Conservation (phyloP, 768 basidiomycete genomes). For the Tephrocybe sp. region DNA sequence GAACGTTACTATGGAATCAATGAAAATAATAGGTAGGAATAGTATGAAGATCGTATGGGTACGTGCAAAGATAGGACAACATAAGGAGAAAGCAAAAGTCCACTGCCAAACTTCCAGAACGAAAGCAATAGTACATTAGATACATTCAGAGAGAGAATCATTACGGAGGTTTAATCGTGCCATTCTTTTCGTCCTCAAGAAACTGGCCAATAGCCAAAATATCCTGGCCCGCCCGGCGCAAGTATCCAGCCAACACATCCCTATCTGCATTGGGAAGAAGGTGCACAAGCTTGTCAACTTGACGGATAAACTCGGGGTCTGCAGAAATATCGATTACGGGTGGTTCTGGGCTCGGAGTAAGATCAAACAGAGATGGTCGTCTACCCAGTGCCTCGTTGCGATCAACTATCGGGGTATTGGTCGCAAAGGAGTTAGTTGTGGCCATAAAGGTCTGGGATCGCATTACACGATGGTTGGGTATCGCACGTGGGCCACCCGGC, state of each 20-base stretch:
- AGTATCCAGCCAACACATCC: constrained; percentile 63
- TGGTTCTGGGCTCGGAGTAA: constrained; percentile 22
- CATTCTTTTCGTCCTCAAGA: constrained; percentile 81
- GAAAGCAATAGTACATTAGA: not conserved
- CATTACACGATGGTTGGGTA: constrained; percentile 50
- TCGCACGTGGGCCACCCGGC: constrained; percentile 74
- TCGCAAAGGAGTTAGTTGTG: constrained; percentile 27
- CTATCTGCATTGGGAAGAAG: constrained; percentile 74
- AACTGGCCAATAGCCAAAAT: constrained; percentile 86
- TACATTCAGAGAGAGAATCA: constrained; percentile 19
- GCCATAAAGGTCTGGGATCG: constrained; percentile 67
- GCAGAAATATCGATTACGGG: constrained; percentile 31
- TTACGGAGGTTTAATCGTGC: constrained; percentile 37
- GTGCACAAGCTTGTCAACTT: constrained; percentile 69
- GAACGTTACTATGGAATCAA: not conserved
- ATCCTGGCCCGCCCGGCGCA: constrained; percentile 73
- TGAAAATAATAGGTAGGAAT: constrained; percentile 4
- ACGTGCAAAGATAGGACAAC: not conserved
- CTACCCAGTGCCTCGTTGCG: constrained; percentile 28
- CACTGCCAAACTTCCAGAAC: not conserved
- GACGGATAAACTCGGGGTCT: constrained; percentile 57
- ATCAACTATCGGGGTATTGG: constrained; percentile 20
- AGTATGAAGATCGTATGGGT: constrained; percentile 6
- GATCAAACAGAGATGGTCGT: constrained; percentile 37
- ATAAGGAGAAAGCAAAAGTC: constrained; percentile 8